Conservation (phyloP, 306 rosid genomes). For the Citrullus mucosospermus region DNA sequence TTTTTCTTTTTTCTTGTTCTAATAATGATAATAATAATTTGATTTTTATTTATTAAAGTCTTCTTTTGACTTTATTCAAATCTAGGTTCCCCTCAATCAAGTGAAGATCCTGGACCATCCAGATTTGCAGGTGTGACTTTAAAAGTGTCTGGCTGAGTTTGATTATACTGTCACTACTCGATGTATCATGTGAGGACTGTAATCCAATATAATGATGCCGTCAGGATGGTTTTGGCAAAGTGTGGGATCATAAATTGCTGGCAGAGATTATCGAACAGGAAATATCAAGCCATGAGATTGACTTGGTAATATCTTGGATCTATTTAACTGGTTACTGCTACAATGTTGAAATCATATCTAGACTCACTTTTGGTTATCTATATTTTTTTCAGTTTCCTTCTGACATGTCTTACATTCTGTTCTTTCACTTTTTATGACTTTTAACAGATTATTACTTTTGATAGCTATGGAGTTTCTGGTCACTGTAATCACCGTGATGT, state of each 20-base stretch:
- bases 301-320: conserved; percentile 39
- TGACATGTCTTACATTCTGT: not conserved
- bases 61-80: not conserved
- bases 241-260: conserved; percentile 55
- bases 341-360: not conserved
- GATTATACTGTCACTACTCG: not conserved
- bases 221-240: conserved; percentile 85
- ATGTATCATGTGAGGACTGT: not conserved
- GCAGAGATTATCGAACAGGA: conserved; percentile 46
- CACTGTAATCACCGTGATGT: conserved; percentile 87
- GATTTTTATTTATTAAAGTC: not conserved
- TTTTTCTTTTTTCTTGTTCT: not conserved
- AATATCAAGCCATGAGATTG: conserved; percentile 29
- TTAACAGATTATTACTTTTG: conserved; percentile 74
- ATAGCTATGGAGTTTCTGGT: conserved; percentile 72
- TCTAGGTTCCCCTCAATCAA: conserved; percentile 56
- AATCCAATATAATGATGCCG: conserved; percentile 14
- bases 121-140: conserved; percentile 56
- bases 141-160: conserved; percentile 20
- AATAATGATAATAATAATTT: no score
- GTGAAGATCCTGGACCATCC: conserved; percentile 72
- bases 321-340: not conserved
- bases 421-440: not conserved
- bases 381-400: not conserved
- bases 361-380: not conserved